phyloP scores from a whole-genome alignment of 352 stramenopile species.

The Phytophthora ohioensis region DNA sequence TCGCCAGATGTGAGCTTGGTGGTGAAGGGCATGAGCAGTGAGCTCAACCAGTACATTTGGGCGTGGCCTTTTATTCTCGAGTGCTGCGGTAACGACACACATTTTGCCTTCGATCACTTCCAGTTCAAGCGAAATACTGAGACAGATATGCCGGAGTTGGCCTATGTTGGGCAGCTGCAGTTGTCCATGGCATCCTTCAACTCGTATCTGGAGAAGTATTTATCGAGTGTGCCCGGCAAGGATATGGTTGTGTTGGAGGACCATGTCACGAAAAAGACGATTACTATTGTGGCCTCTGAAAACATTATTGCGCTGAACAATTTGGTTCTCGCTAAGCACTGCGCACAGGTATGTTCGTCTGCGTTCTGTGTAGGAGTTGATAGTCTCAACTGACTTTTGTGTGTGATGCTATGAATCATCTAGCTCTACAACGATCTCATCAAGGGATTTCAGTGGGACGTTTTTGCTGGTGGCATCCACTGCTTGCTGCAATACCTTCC shows the following conservation, averaged over 20 bases:
- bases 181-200: conserved; percentile 83
- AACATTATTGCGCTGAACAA: conserved; percentile 84
- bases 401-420: conserved; percentile 8
- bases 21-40: conserved; percentile 83
- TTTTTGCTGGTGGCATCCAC: conserved; percentile 85
- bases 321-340: conserved; percentile 74
- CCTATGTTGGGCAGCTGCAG: conserved; percentile 72
- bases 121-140: conserved; percentile 65
- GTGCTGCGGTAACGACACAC: conserved; percentile 71
- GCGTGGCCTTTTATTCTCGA: conserved; percentile 84
- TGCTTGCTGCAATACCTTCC: conserved; percentile 86
- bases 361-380: conserved; percentile 3
- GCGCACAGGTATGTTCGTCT: conserved; percentile 55
- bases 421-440: conserved; percentile 83
- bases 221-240: conserved; percentile 61
- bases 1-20: conserved; percentile 80
- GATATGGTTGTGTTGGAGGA: conserved; percentile 76
- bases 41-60: conserved; percentile 87
- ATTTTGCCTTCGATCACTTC: conserved; percentile 85
- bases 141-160: conserved; percentile 60
- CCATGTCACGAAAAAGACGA: conserved; percentile 71
- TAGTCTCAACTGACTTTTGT: conserved; percentile 7
- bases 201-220: conserved; percentile 79
- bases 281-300: conserved; percentile 70
- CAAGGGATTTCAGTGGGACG: conserved; percentile 86